Base-by-base conservation (phyloP, 305 asterid species). In the Solanum chacoense region DNA sequence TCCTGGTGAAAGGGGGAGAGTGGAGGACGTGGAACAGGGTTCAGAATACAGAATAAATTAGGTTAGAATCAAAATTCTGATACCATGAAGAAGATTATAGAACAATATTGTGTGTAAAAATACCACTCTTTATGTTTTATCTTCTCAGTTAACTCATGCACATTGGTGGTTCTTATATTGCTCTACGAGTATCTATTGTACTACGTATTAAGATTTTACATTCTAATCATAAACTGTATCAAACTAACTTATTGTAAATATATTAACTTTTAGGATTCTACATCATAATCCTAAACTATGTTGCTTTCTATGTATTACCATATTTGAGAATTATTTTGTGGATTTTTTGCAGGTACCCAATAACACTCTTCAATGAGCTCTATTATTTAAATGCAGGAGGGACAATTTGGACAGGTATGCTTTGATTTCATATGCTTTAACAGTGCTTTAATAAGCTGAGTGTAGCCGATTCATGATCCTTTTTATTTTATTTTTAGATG, bases 341-440 rank as follows among this genome's bases (percentile, higher is more conserved):
- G 74, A 89, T 69, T 37, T 42, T 42, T 88, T 91, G 93, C 94
- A 97, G 99, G 99, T 96, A 98, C 87, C 96, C 98, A 3, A 81
- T 92, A 86, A 95, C 99, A 81, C 98, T 96, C 71, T 96, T 97
- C 95, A 97, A 97, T 75, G 99, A 97, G 93, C 97, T 98, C 89
- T 98, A 98, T 94, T 96, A 93, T 93, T 95, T 98, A 79, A 98
- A 94, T 91, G 84, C 99, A 3, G 99, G 99, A 88, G 99, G 99
- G 86, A 89, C 99, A 89, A 96, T 95, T 88, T 97, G 99, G 99
- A 97, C 99, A 91, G 99, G 99, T 97, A 91, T 77, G 55, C 84
- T 34, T 72, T 35, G 35, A 80, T 84, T 84, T n/a, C 20, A 31
- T 55, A 40, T 71, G 89, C 38, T 85, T 85, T 88, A 87, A 69